Evolutionary conservation across 768 basidiomycete species (phyloP).

Genomic region (Pleurotus ostreatus): DNA sequence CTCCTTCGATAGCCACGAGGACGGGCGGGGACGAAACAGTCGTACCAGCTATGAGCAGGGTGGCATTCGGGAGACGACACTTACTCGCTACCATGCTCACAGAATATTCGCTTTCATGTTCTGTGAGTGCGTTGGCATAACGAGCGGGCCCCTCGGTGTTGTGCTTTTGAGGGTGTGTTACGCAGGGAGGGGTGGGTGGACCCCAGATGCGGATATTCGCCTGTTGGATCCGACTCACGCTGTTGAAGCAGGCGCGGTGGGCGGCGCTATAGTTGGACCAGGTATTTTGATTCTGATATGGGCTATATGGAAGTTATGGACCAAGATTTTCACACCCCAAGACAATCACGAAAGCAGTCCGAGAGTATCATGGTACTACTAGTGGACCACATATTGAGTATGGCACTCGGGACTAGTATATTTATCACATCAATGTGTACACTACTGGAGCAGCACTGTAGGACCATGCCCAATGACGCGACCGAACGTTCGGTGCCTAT

Average conservation of each 20-base stretch:
- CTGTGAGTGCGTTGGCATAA: slow-evolving; percentile 4
- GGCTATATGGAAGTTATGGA: slow-evolving; percentile 1
- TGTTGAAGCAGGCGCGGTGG: background rate
- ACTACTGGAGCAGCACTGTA: too few species aligned
- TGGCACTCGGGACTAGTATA: too few species aligned
- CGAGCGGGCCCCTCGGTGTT: background rate
- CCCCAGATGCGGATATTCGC: background rate
- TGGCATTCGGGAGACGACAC: background rate
- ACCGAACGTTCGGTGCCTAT: too few species aligned
- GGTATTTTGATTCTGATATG: background rate
- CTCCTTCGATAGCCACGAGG: background rate
- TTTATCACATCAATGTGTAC: too few species aligned
- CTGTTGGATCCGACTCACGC: slow-evolving; percentile 1
- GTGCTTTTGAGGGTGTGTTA: background rate
- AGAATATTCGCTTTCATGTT: slow-evolving; percentile 1
- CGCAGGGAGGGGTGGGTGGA: background rate
- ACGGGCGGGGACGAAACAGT: background rate
- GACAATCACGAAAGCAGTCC: background rate
- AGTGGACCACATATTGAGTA: background rate
- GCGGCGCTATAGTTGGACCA: slow-evolving; percentile 1
- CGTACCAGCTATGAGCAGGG: background rate
- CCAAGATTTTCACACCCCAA: background rate
- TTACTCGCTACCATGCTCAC: slow-evolving; percentile 1
- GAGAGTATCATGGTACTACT: background rate
- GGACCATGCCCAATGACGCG: too few species aligned